Conservation (phyloP, 2,329 filamentous ascomycete genomes). For the Talaromyces sp. region DNA sequence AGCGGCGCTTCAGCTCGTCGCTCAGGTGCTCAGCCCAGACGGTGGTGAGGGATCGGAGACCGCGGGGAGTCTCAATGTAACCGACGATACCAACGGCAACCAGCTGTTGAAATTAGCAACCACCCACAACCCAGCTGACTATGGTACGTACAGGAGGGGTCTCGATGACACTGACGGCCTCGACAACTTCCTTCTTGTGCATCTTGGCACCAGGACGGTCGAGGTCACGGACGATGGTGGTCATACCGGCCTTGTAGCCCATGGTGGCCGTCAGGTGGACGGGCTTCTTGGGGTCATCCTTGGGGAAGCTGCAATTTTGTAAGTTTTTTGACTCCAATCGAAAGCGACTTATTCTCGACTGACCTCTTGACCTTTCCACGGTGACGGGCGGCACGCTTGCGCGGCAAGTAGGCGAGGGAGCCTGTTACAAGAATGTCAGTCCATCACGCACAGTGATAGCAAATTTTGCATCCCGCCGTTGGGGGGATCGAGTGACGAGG, state of each 20-base stretch:
- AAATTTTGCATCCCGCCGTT: constrained; percentile 25
- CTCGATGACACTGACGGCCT: constrained; percentile 83
- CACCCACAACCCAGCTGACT: constrained; percentile 39
- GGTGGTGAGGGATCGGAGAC: constrained; percentile 97
- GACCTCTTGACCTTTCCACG: constrained; percentile 98
- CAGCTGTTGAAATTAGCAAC: constrained; percentile 59
- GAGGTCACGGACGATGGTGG: constrained; percentile 97
- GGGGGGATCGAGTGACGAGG: constrained; percentile 53
- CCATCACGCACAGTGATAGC: constrained; percentile 20
- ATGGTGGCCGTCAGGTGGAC: constrained; percentile 97
- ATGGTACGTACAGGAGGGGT: constrained; percentile 83
- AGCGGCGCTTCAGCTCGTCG: constrained; percentile 98
- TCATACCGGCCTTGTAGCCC: constrained; percentile 99
- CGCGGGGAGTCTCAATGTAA: constrained; percentile 99
- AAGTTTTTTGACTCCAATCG: constrained; percentile 10
- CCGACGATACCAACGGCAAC: constrained; percentile 99
- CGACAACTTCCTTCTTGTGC: constrained; percentile 97
- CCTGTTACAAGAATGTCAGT: constrained; percentile 35
- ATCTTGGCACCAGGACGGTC: constrained; percentile 98
- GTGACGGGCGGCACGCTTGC: constrained; percentile 91
- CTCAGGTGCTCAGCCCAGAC: constrained; percentile 99
- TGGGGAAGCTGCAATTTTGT: constrained; percentile 73
- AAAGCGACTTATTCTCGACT: constrained; percentile 36
- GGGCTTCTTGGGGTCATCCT: constrained; percentile 99
- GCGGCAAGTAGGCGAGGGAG: constrained; percentile 78